A percentile compares a stretch with the other conserved stretches of the same genome.
Evolutionary conservation across 108 stramenopile species (phyloP).

Genomic region (Cyclostephanos invisitatus): DNA sequence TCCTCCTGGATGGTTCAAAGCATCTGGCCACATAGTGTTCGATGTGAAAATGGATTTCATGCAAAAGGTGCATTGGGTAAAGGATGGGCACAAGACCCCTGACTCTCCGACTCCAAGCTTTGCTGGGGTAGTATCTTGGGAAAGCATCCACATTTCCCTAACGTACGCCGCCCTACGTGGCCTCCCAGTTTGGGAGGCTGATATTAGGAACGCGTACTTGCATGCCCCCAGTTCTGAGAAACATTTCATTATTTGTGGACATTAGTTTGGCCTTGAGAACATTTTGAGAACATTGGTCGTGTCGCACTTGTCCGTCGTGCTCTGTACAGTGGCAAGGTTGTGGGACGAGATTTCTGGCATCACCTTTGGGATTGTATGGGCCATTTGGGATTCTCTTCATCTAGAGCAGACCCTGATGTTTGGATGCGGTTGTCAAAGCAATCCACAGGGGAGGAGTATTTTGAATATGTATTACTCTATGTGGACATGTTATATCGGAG

Average conservation of each 20-base stretch:
- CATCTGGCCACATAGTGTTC: background rate
- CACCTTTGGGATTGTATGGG: too few relatives aligned
- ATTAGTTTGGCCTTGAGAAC: slow-evolving; percentile 19
- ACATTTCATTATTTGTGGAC: slow-evolving; percentile 14
- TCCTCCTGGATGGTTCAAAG: slow-evolving; percentile 1
- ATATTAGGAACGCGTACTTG: slow-evolving; percentile 2
- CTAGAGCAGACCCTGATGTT: too few relatives aligned
- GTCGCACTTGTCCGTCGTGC: too few relatives aligned
- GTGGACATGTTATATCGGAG: too few relatives aligned
- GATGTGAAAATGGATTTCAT: background rate
- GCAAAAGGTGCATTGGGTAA: slow-evolving; percentile 1
- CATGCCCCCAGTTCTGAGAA: slow-evolving; percentile 4
- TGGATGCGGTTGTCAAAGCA: too few relatives aligned
- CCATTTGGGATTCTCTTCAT: too few relatives aligned
- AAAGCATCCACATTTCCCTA: slow-evolving; percentile 3
- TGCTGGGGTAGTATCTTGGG: background rate
- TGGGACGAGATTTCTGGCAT: too few relatives aligned
- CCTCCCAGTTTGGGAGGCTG: background rate
- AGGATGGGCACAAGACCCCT: slow-evolving; percentile 6
- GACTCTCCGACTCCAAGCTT: background rate
- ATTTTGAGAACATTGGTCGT: too few relatives aligned
- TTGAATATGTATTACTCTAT: too few relatives aligned
- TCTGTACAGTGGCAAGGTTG: too few relatives aligned
- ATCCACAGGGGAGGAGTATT: too few relatives aligned
- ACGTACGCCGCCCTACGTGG: background rate